Evolutionary conservation across 306 rosid species (phyloP), one percentile per base, ranked within the genome.

Genomic region (Medicago lupulina): DNA sequence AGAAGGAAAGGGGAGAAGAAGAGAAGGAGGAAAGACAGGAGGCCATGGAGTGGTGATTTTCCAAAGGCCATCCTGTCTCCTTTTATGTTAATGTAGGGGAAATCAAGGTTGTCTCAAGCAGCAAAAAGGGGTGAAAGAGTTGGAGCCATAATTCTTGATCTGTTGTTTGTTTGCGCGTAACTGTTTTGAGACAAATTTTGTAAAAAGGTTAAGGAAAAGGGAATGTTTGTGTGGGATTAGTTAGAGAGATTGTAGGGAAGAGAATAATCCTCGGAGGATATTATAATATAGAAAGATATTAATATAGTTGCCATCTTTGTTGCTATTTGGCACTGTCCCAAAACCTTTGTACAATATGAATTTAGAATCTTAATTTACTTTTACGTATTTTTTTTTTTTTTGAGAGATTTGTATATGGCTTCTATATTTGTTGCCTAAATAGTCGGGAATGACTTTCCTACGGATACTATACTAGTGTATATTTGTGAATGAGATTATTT

Each of bases 31-130:
- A 79, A 53, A 70, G 86, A 86, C 88, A 92, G 87, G 97, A 83
- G 87, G 91, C 87, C 89, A 28, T 72, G 61, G 58, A 58, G 5
- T 75, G 67, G 79, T 58, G 79, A 51, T 34, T 23, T 83, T 65
- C 77, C 74, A 46, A 73, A 49, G 89, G 96, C 98, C 98, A 91
- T 93, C 91, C 95, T 87, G 95, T 82, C 87, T 79, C 72, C 62
- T 66, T 73, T 71, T 71, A 55, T 34, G 77, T 19, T 54, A 28
- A 51, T 39, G 86, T 67, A 12, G 70, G 63, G 39, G 47, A 62
- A 83, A 68, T 16, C 67, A 78, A 46, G 51, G 46, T 4, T 34
- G 44, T 82, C 60, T 82, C 65, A 79, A 80, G 53, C 67, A 21
- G 71, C 46, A 28, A 53, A 66, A 39, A 74, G 77, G 54, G 89